Evolutionary conservation across 2,329 filamentous ascomycete species (phyloP).

Genomic region (Talaromyces rugulosus): DNA sequence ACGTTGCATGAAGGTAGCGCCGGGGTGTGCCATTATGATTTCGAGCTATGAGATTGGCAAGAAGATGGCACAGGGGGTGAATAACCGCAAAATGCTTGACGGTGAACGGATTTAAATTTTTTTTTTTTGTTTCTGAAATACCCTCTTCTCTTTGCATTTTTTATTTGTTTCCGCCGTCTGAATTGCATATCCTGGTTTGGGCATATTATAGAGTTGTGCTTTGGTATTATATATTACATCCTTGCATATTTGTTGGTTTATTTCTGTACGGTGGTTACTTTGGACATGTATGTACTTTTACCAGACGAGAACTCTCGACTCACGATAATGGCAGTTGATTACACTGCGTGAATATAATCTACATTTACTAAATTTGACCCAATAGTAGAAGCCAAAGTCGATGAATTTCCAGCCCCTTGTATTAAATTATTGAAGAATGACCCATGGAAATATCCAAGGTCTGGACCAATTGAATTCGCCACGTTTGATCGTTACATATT

Average conservation of each 20-base stretch:
- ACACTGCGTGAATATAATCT: background rate
- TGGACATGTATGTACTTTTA: background rate
- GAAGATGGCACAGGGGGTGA: constrained; percentile 73
- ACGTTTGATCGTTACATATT: background rate
- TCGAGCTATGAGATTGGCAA: constrained; percentile 96
- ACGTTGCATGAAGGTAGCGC: constrained; percentile 87
- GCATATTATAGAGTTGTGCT: background rate
- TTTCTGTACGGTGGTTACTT: background rate
- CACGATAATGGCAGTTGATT: background rate
- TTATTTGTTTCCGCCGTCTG: background rate
- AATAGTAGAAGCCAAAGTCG: background rate
- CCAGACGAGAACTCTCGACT: background rate
- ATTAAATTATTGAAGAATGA: background rate
- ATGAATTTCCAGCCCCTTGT: background rate
- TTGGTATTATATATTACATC: background rate
- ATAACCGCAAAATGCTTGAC: constrained; percentile 45
- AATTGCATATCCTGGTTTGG: background rate
- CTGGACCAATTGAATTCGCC: background rate
- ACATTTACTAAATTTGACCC: no score
- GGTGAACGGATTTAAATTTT: constrained; percentile 1
- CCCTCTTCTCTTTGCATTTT: background rate
- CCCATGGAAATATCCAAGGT: background rate
- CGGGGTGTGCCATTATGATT: constrained; percentile 98
- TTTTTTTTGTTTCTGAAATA: background rate
- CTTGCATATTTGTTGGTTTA: background rate